phyloP scores from a whole-genome alignment of 2,329 filamentous ascomycete species.

The Arthrobotrys pseudoclavata region DNA sequence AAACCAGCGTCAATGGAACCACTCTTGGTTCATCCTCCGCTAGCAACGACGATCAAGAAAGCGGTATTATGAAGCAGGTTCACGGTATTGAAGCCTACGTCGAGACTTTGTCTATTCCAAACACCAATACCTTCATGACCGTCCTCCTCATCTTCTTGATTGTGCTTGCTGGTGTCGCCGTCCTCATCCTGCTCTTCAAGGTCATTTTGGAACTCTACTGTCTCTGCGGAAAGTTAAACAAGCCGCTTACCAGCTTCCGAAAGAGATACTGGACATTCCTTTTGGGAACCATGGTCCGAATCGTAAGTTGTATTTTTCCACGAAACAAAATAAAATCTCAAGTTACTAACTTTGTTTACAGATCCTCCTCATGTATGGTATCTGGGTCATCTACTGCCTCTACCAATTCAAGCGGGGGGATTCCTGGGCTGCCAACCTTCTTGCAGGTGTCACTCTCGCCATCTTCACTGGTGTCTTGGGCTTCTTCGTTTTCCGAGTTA shows the following conservation, averaged over 20 bases:
- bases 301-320: conserved; percentile 66
- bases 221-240: conserved; percentile 87
- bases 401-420: conserved; percentile 95
- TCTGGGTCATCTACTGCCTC: conserved; percentile 95
- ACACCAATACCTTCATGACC: conserved; percentile 95
- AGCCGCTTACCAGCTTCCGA: conserved; percentile 84
- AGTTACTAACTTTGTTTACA: conserved; percentile 40
- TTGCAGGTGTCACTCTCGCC: conserved; percentile 84
- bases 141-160: conserved; percentile 90
- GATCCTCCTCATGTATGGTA: conserved; percentile 90
- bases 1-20: conserved; percentile 67
- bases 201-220: conserved; percentile 91
- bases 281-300: conserved; percentile 86
- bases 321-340: neutral
- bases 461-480: conserved; percentile 84
- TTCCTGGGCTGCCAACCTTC: conserved; percentile 88
- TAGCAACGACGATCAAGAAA: conserved; percentile 61
- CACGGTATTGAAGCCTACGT: conserved; percentile 84
- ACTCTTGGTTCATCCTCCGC: conserved; percentile 63
- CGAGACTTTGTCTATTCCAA: conserved; percentile 86
- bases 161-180: conserved; percentile 83
- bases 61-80: conserved; percentile 69
- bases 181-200: conserved; percentile 90
- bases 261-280: conserved; percentile 97
- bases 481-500: conserved; percentile 89